Percentiles rank a stretch among this genome's conserved stretches.
These are phyloP conservation scores for Alternaria arbusti DNA, from an alignment of 2,329 filamentous ascomycete species.

Conservation along the genomic window DNA sequence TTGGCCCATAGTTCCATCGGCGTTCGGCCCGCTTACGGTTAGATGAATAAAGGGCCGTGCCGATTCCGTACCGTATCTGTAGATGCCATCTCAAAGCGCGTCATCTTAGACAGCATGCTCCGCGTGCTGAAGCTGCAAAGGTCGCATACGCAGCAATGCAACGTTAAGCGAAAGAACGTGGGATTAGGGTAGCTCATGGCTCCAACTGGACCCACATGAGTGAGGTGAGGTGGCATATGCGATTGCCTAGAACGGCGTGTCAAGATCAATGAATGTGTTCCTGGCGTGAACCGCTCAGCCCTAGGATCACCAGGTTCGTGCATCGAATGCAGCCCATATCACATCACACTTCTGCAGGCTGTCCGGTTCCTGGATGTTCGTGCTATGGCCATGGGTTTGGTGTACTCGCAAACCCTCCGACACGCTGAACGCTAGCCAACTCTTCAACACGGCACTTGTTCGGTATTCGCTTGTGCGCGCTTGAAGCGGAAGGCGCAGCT, in stretches of 20 bases:
- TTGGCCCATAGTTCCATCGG: slow-evolving; percentile 30
- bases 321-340: slow-evolving; percentile 33
- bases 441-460: slow-evolving; percentile 21
- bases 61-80: slow-evolving; percentile 34
- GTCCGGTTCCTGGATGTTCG: slow-evolving; percentile 29
- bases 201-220: slow-evolving; percentile 22
- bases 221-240: slow-evolving; percentile 9
- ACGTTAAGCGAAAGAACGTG: slow-evolving; percentile 14
- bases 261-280: slow-evolving; percentile 24
- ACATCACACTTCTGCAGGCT: slow-evolving; percentile 30
- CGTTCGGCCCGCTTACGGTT: slow-evolving; percentile 30
- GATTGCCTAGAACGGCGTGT: slow-evolving; percentile 17
- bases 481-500: slow-evolving; percentile 14
- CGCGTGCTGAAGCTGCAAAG: slow-evolving; percentile 23
- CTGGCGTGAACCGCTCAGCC: slow-evolving; percentile 37
- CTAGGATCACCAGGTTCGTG: slow-evolving; percentile 32
- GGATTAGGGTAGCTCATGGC: slow-evolving; percentile 8
- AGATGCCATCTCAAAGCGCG: slow-evolving; percentile 24
- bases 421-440: slow-evolving; percentile 11
- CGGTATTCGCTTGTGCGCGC: slow-evolving; percentile 19
- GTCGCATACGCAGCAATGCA: slow-evolving; percentile 21
- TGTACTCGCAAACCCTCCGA: slow-evolving; percentile 15
- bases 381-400: slow-evolving; percentile 38
- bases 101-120: slow-evolving; percentile 32
- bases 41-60: slow-evolving; percentile 37